These are phyloP conservation scores for Selaginella tamariscina DNA, from an alignment of 75 land plant genomes.

Conservation along the genomic window DNA sequence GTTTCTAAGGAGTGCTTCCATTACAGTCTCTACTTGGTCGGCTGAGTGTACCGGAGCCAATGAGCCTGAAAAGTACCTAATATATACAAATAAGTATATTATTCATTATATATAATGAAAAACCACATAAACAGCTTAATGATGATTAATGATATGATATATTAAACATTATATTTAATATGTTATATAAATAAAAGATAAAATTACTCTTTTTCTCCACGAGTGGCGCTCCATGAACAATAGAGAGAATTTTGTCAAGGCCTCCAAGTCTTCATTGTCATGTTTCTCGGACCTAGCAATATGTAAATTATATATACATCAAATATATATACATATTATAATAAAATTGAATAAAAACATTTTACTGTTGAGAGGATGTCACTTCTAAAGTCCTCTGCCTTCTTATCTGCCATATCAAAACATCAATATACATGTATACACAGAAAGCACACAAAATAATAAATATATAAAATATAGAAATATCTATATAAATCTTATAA, in stretches of 20 bases:
- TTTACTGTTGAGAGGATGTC: background rate
- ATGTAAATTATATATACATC: background rate
- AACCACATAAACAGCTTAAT: background rate
- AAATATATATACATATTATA: background rate
- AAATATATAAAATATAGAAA: background rate
- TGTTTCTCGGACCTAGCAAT: background rate
- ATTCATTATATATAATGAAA: background rate
- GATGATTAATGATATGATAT: too few relatives aligned
- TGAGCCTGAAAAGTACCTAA: slow-evolving; percentile 38
- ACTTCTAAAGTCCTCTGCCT: background rate
- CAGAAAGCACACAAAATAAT: background rate
- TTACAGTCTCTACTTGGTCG: slow-evolving; percentile 30
- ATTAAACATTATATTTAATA: too few relatives aligned
- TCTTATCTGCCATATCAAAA: background rate
- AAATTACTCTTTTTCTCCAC: slow-evolving; percentile 33
- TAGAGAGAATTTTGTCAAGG: slow-evolving; percentile 31
- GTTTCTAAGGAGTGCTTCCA: slow-evolving; percentile 29
- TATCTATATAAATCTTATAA: background rate
- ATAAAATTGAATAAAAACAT: too few relatives aligned
- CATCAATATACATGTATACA: background rate
- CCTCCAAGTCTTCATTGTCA: slow-evolving; percentile 17
- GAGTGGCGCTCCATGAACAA: slow-evolving; percentile 32
- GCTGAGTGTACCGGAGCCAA: slow-evolving; percentile 21
- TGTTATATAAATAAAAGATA: background rate
- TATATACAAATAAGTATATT: background rate